A percentile compares a stretch with the other conserved stretches of the same genome.
phyloP scores from a whole-genome alignment of 2,329 filamentous ascomycete genomes.

The Nemania abortiva region DNA sequence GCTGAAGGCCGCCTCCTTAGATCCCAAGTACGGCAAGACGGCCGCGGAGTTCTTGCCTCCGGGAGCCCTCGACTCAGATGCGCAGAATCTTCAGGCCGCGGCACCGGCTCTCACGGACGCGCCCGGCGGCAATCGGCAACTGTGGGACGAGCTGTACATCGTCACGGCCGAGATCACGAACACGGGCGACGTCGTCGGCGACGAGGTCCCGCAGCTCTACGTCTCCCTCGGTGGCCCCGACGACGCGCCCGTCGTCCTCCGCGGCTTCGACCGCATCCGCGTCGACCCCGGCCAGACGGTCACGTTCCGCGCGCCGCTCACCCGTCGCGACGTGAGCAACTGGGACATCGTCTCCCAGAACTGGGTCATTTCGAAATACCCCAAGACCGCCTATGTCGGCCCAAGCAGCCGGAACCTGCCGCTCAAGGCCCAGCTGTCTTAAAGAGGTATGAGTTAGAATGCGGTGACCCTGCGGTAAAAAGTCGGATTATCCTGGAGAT shows the following conservation, averaged over 20 bases:
- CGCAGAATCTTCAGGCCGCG: slow-evolving; percentile 67
- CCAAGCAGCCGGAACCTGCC: slow-evolving; percentile 67
- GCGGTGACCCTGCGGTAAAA: background rate
- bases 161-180: slow-evolving; percentile 78
- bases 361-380: slow-evolving; percentile 74
- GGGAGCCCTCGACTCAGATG: slow-evolving; percentile 64
- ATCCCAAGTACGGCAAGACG: slow-evolving; percentile 70
- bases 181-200: slow-evolving; percentile 72
- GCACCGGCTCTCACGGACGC: slow-evolving; percentile 56
- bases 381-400: slow-evolving; percentile 68
- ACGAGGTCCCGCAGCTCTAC: slow-evolving; percentile 83
- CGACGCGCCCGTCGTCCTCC: slow-evolving; percentile 75
- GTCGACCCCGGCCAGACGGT: slow-evolving; percentile 76
- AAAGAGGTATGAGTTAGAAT: background rate
- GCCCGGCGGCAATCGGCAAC: slow-evolving; percentile 72
- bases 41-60: slow-evolving; percentile 71
- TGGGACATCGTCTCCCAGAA: slow-evolving; percentile 86
- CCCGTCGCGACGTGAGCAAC: slow-evolving; percentile 84
- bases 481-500: background rate
- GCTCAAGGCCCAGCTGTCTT: slow-evolving; percentile 47
- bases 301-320: slow-evolving; percentile 76
- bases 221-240: slow-evolving; percentile 82
- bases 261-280: slow-evolving; percentile 82
- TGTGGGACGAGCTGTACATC: slow-evolving; percentile 78
- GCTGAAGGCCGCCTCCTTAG: slow-evolving; percentile 64